These are phyloP conservation scores for Colletotrichum eremochloae DNA, from an alignment of 2,329 filamentous ascomycete species.

Conservation along the genomic window DNA sequence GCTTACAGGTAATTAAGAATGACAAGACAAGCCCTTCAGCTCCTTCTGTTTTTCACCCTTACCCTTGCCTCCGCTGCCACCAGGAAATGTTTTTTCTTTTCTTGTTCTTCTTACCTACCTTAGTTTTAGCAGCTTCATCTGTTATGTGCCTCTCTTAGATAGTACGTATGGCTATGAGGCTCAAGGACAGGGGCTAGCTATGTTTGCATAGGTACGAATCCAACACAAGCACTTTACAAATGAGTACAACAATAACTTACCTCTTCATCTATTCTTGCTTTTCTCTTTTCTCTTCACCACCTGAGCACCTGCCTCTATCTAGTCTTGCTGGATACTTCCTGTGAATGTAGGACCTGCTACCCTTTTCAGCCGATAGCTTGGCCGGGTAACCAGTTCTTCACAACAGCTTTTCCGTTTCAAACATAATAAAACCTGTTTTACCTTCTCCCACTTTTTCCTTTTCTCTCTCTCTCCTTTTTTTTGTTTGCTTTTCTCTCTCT, in stretches of 20 bases:
- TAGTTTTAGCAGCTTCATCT: too few relatives aligned
- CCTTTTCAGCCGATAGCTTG: neutral
- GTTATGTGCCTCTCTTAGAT: neutral
- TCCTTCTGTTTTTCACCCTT: neutral
- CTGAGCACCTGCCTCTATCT: neutral
- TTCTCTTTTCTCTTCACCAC: fast-evolving
- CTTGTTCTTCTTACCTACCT: too few relatives aligned
- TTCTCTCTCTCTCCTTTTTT: neutral
- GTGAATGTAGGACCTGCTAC: neutral
- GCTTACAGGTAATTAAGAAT: neutral
- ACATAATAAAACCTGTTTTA: neutral
- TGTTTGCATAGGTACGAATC: too few relatives aligned
- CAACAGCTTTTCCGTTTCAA: neutral
- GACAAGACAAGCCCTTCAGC: neutral
- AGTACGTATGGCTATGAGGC: neutral
- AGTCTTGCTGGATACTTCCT: neutral
- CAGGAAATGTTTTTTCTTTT: too few relatives aligned
- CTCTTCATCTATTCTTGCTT: neutral
- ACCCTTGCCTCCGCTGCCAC: neutral
- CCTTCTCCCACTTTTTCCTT: neutral
- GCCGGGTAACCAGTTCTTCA: neutral
- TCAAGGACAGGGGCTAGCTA: too few relatives aligned
- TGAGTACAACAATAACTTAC: neutral
- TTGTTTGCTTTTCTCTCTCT: neutral
- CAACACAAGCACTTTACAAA: neutral